phyloP scores from a whole-genome alignment of 2,329 filamentous ascomycete species.

The Nemania sp. region DNA sequence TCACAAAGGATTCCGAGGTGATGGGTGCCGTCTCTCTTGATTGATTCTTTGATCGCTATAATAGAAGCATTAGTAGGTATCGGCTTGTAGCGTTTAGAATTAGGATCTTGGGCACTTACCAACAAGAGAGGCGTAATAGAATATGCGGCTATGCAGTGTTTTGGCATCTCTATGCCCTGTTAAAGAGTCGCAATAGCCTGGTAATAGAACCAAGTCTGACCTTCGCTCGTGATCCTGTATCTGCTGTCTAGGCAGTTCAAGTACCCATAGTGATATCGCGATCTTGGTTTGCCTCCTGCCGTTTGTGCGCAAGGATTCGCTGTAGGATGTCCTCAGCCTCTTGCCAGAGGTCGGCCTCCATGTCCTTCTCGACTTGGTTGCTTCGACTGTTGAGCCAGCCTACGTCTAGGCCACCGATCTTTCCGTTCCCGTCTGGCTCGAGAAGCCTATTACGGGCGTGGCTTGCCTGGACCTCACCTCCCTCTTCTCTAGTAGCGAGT shows the following conservation, averaged over 20 bases:
- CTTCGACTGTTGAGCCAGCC: conserved; percentile 91
- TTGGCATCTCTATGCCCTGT: not conserved
- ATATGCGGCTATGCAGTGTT: not conserved
- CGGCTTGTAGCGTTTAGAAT: not conserved
- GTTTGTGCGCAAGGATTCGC: conserved; percentile 36
- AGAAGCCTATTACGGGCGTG: conserved; percentile 54
- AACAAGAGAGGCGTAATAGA: not conserved
- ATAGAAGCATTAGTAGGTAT: no score
- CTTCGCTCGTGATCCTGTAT: not conserved
- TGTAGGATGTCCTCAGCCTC: conserved; percentile 44
- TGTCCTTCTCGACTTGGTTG: conserved; percentile 82
- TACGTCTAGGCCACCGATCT: conserved; percentile 77
- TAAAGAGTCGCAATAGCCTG: not conserved
- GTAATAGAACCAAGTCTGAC: not conserved
- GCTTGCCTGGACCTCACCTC: conserved; percentile 43
- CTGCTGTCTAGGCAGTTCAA: not conserved
- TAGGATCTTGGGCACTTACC: conserved; percentile 6
- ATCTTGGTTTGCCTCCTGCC: conserved; percentile 5
- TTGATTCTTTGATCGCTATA: no score
- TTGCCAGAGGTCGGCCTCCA: conserved; percentile 83
- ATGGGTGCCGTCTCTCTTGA: no score
- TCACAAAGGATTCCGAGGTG: no score
- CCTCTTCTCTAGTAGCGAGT: conserved; percentile 41
- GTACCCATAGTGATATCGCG: conserved; percentile 8
- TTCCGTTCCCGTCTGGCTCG: conserved; percentile 66